These are phyloP conservation scores for Torulaspora franciscae DNA, from an alignment of 805 yeast species.

Conservation along the genomic window DNA sequence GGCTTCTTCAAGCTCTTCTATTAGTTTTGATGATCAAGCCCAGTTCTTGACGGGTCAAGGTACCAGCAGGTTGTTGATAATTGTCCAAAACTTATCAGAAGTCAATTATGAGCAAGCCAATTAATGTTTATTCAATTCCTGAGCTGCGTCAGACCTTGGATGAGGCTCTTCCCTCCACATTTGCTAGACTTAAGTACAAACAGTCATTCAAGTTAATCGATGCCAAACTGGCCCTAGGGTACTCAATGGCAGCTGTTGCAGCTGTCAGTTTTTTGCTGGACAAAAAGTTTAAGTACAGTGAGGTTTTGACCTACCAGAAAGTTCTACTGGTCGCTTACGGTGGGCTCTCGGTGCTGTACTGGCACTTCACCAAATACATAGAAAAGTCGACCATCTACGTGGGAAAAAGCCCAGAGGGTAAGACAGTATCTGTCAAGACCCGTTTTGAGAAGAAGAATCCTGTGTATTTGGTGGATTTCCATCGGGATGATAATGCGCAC, in stretches of 20 bases:
- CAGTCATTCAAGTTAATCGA: constrained; percentile 35
- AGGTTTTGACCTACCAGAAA: constrained; percentile 40
- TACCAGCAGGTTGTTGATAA: background rate
- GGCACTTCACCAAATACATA: constrained; percentile 36
- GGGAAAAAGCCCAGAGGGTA: constrained; percentile 37
- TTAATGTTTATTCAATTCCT: constrained; percentile 32
- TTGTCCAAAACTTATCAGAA: background rate
- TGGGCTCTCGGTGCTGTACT: constrained; percentile 37
- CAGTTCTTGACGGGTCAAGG: background rate
- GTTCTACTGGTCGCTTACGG: constrained; percentile 40
- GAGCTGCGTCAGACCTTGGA: constrained; percentile 32
- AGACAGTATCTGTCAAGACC: constrained; percentile 33
- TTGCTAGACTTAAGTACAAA: constrained; percentile 24
- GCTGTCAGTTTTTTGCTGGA: constrained; percentile 47
- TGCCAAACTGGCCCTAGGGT: constrained; percentile 48
- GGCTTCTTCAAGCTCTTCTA: background rate
- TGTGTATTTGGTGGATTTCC: constrained; percentile 41
- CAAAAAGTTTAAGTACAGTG: constrained; percentile 44
- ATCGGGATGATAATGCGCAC: constrained; percentile 18
- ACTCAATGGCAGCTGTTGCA: constrained; percentile 45
- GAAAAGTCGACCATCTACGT: constrained; percentile 44
- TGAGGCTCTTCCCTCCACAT: constrained; percentile 27
- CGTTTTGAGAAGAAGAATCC: constrained; percentile 40
- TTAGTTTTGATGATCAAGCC: background rate
- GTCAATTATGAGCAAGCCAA: constrained; percentile 28